phyloP scores from a whole-genome alignment of 495 filamentous ascomycete species.

The Aspergillus sparsus region DNA sequence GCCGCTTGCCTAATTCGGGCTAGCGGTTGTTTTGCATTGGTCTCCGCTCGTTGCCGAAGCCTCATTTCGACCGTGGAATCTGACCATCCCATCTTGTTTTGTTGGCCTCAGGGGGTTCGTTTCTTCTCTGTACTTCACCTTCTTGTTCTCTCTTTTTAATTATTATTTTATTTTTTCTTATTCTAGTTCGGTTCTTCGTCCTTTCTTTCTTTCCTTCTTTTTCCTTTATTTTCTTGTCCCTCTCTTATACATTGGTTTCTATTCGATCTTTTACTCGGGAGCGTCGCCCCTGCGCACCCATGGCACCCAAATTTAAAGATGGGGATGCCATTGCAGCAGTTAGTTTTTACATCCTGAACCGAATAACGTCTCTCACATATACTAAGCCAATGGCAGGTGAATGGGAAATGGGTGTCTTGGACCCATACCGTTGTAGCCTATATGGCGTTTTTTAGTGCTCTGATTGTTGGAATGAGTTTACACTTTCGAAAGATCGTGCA shows the following conservation, averaged over 20 bases:
- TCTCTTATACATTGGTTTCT: slow-evolving; percentile 7
- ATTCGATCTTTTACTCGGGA: slow-evolving; percentile 15
- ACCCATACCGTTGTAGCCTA: slow-evolving; percentile 84
- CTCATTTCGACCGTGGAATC: slow-evolving; percentile 22
- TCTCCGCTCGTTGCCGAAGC: slow-evolving; percentile 27
- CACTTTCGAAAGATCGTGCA: slow-evolving; percentile 97
- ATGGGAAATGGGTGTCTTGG: slow-evolving; percentile 91
- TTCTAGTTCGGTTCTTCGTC: slow-evolving; percentile 24
- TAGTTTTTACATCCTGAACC: slow-evolving; percentile 31
- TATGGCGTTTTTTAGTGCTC: slow-evolving; percentile 86
- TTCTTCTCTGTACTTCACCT: slow-evolving; percentile 21
- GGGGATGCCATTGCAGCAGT: slow-evolving; percentile 79
- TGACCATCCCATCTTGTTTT: slow-evolving; percentile 14
- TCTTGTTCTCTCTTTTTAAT: slow-evolving; percentile 27
- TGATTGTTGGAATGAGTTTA: slow-evolving; percentile 78
- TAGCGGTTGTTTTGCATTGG: slow-evolving; percentile 20
- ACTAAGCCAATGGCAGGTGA: slow-evolving; percentile 53
- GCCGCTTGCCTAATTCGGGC: slow-evolving; percentile 23
- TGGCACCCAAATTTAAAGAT: slow-evolving; percentile 86
- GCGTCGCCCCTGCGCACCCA: slow-evolving; percentile 44
- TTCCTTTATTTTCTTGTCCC: slow-evolving; percentile 26
- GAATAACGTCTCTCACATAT: background rate
- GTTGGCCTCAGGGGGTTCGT: slow-evolving; percentile 40
- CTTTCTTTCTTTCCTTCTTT: slow-evolving; percentile 25
- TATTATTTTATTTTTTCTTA: slow-evolving; percentile 25